A percentile compares a stretch with the other conserved stretches of the same genome.
Evolutionary conservation across 1,139 yeast species (phyloP).

Genomic region (Lodderomyces pseudojiufengensis): DNA sequence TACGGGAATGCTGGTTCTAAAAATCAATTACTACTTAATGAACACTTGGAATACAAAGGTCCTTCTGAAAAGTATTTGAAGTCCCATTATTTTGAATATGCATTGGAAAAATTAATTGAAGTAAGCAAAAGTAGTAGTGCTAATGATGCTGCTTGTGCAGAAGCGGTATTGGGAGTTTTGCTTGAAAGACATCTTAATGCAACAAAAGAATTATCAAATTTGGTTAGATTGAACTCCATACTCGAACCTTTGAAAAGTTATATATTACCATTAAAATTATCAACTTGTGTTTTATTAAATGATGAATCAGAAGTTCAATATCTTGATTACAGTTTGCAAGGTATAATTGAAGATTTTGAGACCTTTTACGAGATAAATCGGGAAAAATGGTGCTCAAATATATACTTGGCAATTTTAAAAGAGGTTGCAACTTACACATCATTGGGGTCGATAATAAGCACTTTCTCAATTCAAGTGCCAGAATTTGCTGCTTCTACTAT

Average conservation of each 20-base stretch:
- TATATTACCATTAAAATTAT: constrained; percentile 31
- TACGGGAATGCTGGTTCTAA: constrained; percentile 20
- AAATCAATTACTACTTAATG: constrained; percentile 1
- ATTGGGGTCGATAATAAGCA: constrained; percentile 22
- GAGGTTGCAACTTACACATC: constrained; percentile 26
- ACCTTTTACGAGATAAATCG: constrained; percentile 9
- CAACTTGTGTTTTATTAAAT: constrained; percentile 30
- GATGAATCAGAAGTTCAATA: constrained; percentile 19
- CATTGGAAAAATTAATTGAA: constrained; percentile 12
- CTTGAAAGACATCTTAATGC: constrained; percentile 19
- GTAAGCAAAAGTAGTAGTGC: constrained; percentile 10
- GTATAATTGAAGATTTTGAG: constrained; percentile 14
- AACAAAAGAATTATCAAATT: constrained; percentile 16
- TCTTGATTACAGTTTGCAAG: constrained; percentile 15
- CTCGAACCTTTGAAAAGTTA: constrained; percentile 9
- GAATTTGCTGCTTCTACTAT: constrained; percentile 21
- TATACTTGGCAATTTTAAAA: constrained; percentile 31
- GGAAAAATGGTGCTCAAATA: constrained; percentile 27
- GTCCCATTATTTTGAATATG: constrained; percentile 15
- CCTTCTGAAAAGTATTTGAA: constrained; percentile 9
- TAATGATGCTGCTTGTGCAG: constrained; percentile 28
- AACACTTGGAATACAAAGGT: constrained; percentile 12
- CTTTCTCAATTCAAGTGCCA: constrained; percentile 22
- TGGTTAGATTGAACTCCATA: constrained; percentile 15
- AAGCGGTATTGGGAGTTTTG: constrained; percentile 37